Evolutionary conservation across 768 basidiomycete genomes (phyloP).

Genomic region (Suillus americanus): DNA sequence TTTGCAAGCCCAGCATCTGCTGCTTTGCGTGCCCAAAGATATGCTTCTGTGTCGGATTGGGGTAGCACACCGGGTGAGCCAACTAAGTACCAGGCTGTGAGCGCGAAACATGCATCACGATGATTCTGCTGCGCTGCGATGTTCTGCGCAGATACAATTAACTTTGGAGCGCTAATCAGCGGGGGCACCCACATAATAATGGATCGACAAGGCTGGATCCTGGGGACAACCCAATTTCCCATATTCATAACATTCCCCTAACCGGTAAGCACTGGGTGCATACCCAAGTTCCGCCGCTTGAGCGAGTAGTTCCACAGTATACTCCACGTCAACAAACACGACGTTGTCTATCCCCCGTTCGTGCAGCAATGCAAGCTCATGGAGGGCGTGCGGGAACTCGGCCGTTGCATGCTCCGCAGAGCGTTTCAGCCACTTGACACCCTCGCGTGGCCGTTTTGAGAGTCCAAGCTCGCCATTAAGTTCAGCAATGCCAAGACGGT

Average conservation of each 20-base stretch:
- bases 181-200: constrained; percentile 90
- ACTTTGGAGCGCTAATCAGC: background rate
- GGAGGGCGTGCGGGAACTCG: constrained; percentile 94
- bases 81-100: constrained; percentile 99
- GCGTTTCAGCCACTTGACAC: constrained; percentile 98
- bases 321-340: constrained; percentile 94
- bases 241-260: constrained; percentile 99
- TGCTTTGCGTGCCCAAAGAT: constrained; percentile 94
- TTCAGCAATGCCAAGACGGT: constrained; percentile 93
- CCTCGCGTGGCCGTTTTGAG: constrained; percentile 87
- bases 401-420: constrained; percentile 93
- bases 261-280: constrained; percentile 90
- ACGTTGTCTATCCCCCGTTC: constrained; percentile 99
- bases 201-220: constrained; percentile 95
- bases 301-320: constrained; percentile 90
- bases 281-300: constrained; percentile 96
- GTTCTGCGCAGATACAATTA: constrained; percentile 52
- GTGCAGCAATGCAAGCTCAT: constrained; percentile 91
- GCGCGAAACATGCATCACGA: constrained; percentile 94
- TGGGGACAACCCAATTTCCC: constrained; percentile 98
- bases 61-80: constrained; percentile 97
- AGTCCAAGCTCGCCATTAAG: constrained; percentile 93
- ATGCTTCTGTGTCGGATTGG: constrained; percentile 98
- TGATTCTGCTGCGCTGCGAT: constrained; percentile 98
- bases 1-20: constrained; percentile 90